Percentiles rank a stretch among this genome's conserved stretches.
phyloP scores from a whole-genome alignment of 441 rosid species.

The Lepidium campestre region DNA sequence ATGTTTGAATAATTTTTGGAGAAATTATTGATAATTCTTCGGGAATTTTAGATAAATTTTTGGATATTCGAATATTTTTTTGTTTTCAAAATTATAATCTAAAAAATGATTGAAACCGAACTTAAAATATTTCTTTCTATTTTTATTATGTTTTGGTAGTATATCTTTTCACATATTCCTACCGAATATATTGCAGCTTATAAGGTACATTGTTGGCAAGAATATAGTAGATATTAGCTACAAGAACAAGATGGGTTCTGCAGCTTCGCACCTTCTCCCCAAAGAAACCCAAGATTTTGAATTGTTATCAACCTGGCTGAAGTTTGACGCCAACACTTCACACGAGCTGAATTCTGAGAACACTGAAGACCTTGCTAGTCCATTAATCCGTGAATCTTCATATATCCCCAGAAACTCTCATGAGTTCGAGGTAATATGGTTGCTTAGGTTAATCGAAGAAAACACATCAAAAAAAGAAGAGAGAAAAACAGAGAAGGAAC shows the following conservation, averaged over 20 bases:
- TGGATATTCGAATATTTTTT: no score
- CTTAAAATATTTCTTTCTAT: no score
- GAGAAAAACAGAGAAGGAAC: not conserved
- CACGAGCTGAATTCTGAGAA: not conserved
- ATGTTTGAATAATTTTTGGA: no score
- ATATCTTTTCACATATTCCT: not conserved
- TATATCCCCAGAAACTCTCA: not conserved
- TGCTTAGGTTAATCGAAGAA: not conserved
- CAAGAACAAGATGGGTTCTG: constrained; percentile 7
- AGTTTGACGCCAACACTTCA: not conserved
- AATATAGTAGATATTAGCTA: not conserved
- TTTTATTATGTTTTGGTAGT: not conserved
- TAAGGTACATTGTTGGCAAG: constrained; percentile 11
- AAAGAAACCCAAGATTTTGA: constrained; percentile 5
- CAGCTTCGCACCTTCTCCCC: constrained; percentile 2
- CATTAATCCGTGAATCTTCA: not conserved
- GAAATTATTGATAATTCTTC: no score
- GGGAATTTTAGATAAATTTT: no score
- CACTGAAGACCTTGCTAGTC: not conserved
- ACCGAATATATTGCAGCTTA: not conserved
- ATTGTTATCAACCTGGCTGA: constrained; percentile 9
- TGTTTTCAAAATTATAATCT: no score
- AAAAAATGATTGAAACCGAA: no score
- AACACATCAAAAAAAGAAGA: constrained; percentile 1
- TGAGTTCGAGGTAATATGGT: not conserved